Conservation (phyloP, 2,329 filamentous ascomycete genomes). For the Epichloe bromicola region DNA sequence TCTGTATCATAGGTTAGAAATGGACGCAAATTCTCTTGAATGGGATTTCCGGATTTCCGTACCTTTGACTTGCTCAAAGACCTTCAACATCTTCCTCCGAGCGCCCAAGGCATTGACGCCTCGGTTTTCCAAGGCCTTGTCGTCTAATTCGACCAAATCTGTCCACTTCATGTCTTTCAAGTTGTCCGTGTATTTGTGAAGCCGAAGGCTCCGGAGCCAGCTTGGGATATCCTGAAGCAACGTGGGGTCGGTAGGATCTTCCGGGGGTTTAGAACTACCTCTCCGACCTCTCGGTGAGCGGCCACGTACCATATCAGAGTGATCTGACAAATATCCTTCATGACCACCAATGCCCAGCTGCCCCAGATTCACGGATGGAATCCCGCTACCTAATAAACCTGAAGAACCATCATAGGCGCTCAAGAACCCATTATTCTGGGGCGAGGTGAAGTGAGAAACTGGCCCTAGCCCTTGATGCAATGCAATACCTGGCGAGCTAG, state of each 20-base stretch:
- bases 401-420: slow-evolving; percentile 71
- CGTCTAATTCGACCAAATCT: slow-evolving; percentile 81
- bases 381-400: slow-evolving; percentile 55
- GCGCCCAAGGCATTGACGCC: slow-evolving; percentile 93
- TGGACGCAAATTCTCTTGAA: not conserved
- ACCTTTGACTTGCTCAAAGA: slow-evolving; percentile 92
- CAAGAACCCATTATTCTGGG: slow-evolving; percentile 89
- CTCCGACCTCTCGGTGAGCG: slow-evolving; percentile 84
- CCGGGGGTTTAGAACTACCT: slow-evolving; percentile 96
- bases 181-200: slow-evolving; percentile 99
- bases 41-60: slow-evolving; percentile 12
- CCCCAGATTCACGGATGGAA: slow-evolving; percentile 58
- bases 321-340: slow-evolving; percentile 86
- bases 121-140: slow-evolving; percentile 81
- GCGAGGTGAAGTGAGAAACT: slow-evolving; percentile 65
- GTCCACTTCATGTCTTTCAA: slow-evolving; percentile 96
- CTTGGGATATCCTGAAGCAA: slow-evolving; percentile 89
- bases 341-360: slow-evolving; percentile 57
- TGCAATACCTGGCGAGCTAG: slow-evolving; percentile 76
- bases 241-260: slow-evolving; percentile 86
- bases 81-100: slow-evolving; percentile 95
- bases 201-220: slow-evolving; percentile 84
- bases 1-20: slow-evolving; percentile 30
- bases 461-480: slow-evolving; percentile 55
- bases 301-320: slow-evolving; percentile 81